phyloP scores from a whole-genome alignment of 2,329 filamentous ascomycete genomes.

The Thyridium curvatum region DNA sequence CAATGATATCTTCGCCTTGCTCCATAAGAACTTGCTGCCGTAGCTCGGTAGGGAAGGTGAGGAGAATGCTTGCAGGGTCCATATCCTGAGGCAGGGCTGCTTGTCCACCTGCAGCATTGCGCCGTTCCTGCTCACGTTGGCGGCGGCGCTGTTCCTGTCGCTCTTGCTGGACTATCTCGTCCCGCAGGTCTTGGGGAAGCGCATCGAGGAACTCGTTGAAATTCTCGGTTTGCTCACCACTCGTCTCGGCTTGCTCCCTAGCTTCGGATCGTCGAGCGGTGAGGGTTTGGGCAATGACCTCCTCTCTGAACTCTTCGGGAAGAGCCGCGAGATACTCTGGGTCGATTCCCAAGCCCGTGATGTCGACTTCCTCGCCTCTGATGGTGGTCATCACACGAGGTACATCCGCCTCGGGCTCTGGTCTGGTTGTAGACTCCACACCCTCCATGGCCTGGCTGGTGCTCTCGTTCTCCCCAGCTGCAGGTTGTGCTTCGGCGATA shows the following conservation, averaged over 20 bases:
- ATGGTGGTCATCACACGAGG: constrained; percentile 74
- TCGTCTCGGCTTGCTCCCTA: constrained; percentile 54
- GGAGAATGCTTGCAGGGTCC: constrained; percentile 86
- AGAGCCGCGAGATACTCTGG: constrained; percentile 91
- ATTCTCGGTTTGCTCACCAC: constrained; percentile 72
- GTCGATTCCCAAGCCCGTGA: constrained; percentile 92
- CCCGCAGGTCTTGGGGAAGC: constrained; percentile 80
- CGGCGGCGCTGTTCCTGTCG: constrained; percentile 81
- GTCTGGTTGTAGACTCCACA: constrained; percentile 3
- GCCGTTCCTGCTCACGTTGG: constrained; percentile 74
- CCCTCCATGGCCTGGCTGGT: constrained; percentile 52
- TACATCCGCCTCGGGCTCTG: constrained; percentile 18
- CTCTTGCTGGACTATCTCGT: constrained; percentile 88
- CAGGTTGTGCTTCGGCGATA: no score
- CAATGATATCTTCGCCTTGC: constrained; percentile 82
- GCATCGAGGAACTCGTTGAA: constrained; percentile 93
- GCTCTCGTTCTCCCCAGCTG: no score
- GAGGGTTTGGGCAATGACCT: constrained; percentile 88
- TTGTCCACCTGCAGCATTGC: constrained; percentile 56
- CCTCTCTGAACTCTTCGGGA: constrained; percentile 93
- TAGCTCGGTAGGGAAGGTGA: constrained; percentile 78
- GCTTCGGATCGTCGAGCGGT: constrained; percentile 77
- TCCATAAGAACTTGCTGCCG: constrained; percentile 85
- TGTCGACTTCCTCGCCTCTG: constrained; percentile 80
- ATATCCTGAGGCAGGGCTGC: constrained; percentile 56